Percentiles rank a stretch among this genome's conserved stretches.
Conservation (phyloP, 164 flowering plant species). For the Cinnamomum chago region DNA sequence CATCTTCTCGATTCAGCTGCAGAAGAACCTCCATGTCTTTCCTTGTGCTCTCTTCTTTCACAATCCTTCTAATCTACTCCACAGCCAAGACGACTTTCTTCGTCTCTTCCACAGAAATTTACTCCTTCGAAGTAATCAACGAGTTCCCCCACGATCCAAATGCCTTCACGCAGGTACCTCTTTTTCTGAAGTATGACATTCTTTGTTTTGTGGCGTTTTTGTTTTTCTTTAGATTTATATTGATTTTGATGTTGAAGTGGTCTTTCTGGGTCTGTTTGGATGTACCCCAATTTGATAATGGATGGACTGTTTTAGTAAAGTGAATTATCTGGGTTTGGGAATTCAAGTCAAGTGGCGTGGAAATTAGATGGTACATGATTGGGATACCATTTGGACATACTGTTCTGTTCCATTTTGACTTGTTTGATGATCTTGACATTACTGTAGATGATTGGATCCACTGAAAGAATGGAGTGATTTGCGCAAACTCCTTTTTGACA, state of each 20-base stretch:
- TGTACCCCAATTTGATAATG: not conserved
- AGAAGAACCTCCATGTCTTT: not conserved
- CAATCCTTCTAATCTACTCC: not conserved
- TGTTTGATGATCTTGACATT: too few relatives aligned
- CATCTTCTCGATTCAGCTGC: not conserved
- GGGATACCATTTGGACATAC: too few relatives aligned
- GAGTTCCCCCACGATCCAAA: slow-evolving; percentile 74
- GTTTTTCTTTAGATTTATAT: not conserved
- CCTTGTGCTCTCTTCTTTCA: not conserved
- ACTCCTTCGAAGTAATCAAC: slow-evolving; percentile 42
- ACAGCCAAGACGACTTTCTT: not conserved
- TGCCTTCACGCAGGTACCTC: slow-evolving; percentile 75
- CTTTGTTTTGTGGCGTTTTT: not conserved
- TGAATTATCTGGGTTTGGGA: too few relatives aligned
- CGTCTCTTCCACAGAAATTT: slow-evolving; percentile 12
- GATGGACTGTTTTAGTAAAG: too few relatives aligned
- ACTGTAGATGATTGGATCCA: too few relatives aligned
- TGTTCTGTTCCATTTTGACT: too few relatives aligned
- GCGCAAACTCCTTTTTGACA: too few relatives aligned
- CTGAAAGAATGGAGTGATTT: too few relatives aligned
- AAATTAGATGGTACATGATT: too few relatives aligned
- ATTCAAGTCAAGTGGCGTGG: too few relatives aligned
- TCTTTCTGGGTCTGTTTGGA: not conserved
- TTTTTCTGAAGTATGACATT: not conserved
- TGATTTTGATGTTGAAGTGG: not conserved